Evolutionary conservation across 1,284 basidiomycete species (phyloP).

Genomic region (Trichosporon inkin): DNA sequence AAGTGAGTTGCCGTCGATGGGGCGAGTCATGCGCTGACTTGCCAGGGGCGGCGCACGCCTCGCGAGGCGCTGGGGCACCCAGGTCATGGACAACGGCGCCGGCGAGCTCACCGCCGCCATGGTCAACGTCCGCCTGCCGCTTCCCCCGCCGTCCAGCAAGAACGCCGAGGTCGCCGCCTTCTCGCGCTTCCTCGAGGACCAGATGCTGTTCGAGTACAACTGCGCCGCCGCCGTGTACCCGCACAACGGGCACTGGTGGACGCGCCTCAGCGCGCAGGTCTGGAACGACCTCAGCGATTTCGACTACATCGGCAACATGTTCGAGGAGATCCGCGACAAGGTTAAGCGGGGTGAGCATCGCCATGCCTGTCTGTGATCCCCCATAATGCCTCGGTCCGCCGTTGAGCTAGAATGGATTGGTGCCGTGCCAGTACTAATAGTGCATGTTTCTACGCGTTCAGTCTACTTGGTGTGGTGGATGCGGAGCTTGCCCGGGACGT

Average conservation of each 20-base stretch:
- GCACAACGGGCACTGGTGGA: slow-evolving; percentile 67
- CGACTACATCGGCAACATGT: slow-evolving; percentile 33
- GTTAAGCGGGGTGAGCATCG: slow-evolving; percentile 19
- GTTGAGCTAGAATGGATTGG: not conserved
- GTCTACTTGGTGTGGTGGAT: slow-evolving; percentile 89
- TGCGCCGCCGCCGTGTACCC: slow-evolving; percentile 41
- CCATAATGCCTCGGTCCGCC: not conserved
- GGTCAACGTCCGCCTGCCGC: slow-evolving; percentile 54
- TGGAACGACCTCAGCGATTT: slow-evolving; percentile 58
- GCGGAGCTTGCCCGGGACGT: slow-evolving; percentile 74
- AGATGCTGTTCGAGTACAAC: slow-evolving; percentile 33
- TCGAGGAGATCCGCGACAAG: slow-evolving; percentile 34
- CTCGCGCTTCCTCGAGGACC: slow-evolving; percentile 31
- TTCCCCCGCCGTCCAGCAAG: slow-evolving; percentile 27
- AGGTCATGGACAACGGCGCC: slow-evolving; percentile 59
- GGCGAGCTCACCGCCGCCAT: slow-evolving; percentile 69
- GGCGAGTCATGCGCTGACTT: not conserved
- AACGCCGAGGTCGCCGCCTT: slow-evolving; percentile 27
- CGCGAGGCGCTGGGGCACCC: slow-evolving; percentile 63
- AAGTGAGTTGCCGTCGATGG: slow-evolving; percentile 34
- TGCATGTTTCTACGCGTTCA: slow-evolving; percentile 9
- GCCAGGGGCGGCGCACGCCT: slow-evolving; percentile 61
- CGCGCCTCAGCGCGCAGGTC: slow-evolving; percentile 65
- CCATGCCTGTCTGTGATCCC: not conserved
- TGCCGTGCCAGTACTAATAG: not conserved